These are phyloP conservation scores for Yarrowia yakushimensis DNA, from an alignment of 805 yeast genomes.

Conservation along the genomic window DNA sequence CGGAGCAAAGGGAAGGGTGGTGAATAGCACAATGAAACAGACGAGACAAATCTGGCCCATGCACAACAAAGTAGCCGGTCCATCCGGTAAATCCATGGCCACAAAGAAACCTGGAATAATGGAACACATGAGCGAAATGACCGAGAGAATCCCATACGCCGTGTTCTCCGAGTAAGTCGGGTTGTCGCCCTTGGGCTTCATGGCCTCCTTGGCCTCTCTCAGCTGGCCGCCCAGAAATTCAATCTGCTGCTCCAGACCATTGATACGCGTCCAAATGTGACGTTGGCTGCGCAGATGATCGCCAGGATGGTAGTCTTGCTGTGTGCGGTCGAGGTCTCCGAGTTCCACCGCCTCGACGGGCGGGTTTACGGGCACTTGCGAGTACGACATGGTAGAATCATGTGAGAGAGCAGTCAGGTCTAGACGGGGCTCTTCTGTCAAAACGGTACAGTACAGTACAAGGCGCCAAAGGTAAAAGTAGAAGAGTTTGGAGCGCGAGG, in stretches of 20 bases:
- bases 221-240: neutral
- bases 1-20: constrained; percentile 5
- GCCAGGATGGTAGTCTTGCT: constrained; percentile 3
- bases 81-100: neutral
- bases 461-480: neutral
- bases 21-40: constrained; percentile 5
- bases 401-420: neutral
- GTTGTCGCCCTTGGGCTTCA: neutral
- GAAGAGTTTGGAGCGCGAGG: no score
- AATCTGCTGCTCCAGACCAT: neutral
- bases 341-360: neutral
- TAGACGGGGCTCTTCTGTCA: no score
- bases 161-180: neutral
- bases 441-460: neutral
- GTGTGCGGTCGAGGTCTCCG: neutral
- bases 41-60: constrained; percentile 8
- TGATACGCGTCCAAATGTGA: constrained; percentile 9
- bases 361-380: neutral
- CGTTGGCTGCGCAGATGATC: neutral
- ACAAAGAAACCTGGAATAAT: neutral
- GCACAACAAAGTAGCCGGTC: neutral
- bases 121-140: constrained; percentile 6
- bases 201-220: constrained; percentile 12
- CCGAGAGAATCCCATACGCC: constrained; percentile 3
- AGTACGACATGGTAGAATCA: constrained; percentile 6